These are phyloP conservation scores for Gracilaria vermiculophylla DNA, from an alignment of 23 red algal species.

Conservation along the genomic window DNA sequence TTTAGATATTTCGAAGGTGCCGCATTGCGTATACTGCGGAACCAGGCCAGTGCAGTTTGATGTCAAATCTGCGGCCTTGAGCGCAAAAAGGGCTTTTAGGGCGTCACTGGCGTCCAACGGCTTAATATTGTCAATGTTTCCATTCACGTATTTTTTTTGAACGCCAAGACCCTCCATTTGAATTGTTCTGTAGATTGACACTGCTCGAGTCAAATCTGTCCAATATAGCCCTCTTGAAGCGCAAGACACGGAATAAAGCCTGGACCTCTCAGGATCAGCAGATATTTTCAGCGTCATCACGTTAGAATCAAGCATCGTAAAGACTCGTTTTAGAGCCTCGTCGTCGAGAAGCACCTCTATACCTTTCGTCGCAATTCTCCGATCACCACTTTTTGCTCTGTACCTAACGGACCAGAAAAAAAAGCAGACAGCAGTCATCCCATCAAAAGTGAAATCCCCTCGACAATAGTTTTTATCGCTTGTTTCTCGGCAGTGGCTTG, in stretches of 20 bases:
- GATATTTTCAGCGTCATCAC: not conserved
- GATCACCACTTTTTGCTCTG: not conserved
- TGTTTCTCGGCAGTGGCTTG: not conserved
- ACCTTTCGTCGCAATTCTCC: not conserved
- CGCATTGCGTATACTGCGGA: not conserved
- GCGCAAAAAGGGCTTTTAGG: not conserved
- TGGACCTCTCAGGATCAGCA: not conserved
- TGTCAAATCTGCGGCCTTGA: not conserved
- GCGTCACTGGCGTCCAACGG: not conserved
- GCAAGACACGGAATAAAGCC: not conserved
- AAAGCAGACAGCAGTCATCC: not conserved
- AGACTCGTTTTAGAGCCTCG: not conserved
- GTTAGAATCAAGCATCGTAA: not conserved
- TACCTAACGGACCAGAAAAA: constrained; percentile 4
- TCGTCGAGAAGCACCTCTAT: constrained; percentile 22
- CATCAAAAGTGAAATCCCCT: constrained; percentile 20
- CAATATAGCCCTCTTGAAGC: not conserved
- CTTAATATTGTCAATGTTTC: not conserved
- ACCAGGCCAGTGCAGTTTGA: constrained; percentile 5
- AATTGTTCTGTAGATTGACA: not conserved
- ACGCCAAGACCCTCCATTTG: constrained; percentile 24
- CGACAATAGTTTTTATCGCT: not conserved
- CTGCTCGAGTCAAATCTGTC: constrained; percentile 13
- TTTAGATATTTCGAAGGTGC: not conserved
- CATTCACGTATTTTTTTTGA: not conserved